Base-by-base conservation (phyloP, 1,139 yeast genomes). In the Sugiyamaella novakii region DNA sequence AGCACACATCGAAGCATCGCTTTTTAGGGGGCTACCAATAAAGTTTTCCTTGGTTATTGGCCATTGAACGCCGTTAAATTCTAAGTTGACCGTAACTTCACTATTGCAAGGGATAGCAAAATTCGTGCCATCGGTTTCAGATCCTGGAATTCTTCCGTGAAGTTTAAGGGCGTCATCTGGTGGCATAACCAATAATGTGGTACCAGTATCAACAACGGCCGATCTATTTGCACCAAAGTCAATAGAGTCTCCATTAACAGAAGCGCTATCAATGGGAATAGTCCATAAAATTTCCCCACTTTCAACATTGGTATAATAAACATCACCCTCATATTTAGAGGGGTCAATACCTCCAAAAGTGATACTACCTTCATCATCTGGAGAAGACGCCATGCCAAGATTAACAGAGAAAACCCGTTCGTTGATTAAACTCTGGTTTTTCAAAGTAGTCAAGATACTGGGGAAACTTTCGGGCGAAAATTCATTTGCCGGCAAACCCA, bases 191-290 rank as follows among this genome's bases (percentile, higher is more conserved):
- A 82, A 65, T 2, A 84, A 77, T 0, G 87, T 82, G 1, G 87
- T 81, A 14, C 87, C 88, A 10, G 86, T 79, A 60, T 83, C 89
- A 22, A 83, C 69, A 37, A 82, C 72, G 3, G 80, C 83, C 3
- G 68, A 60, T 62, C 81, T 70, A 21, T 66, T 56, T 0, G 63
- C 64, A 45, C 60, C 59, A 50, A 75, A 74, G 3, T 59, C 54
- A n/a, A 73, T 66, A 28, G 56, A 52, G 22, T 60, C 57, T 3
- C 66, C 68, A 49, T 71, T 69, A 10, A 74, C 62, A 35, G 57
- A 64, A 11, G 78, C 69, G 7, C 62, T 59, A 14, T 72, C 71
- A 25, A 81, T 63, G 17, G 67, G 65, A 12, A 81, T 66, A 47
- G 79, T 70, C 88, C 88, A 83, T 57, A 80, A 78, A 47, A 77